These are phyloP conservation scores for Dactylellina haptotyla DNA, from an alignment of 2,329 filamentous ascomycete genomes.

Conservation along the genomic window DNA sequence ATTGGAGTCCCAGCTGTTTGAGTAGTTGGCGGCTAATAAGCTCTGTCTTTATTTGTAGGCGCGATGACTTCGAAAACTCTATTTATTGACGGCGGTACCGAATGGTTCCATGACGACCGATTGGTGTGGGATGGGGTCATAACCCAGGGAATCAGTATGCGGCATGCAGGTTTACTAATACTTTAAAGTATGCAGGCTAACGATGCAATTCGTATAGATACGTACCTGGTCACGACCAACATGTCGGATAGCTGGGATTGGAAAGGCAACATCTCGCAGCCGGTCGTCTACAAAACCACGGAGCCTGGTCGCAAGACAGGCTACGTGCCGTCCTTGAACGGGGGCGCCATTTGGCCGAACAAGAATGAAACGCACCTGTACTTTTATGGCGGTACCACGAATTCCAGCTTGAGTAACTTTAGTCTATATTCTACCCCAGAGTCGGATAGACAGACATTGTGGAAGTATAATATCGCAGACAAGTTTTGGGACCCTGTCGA, in stretches of 20 bases:
- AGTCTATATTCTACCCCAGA: slow-evolving; percentile 24
- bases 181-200: background rate
- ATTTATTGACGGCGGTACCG: slow-evolving; percentile 45
- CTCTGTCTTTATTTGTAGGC: background rate
- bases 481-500: slow-evolving; percentile 45
- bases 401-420: slow-evolving; percentile 46
- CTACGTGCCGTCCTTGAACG: slow-evolving; percentile 45
- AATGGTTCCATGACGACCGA: slow-evolving; percentile 50
- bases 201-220: slow-evolving; percentile 14
- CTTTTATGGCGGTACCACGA: slow-evolving; percentile 43
- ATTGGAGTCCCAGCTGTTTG: background rate
- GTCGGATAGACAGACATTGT: slow-evolving; percentile 32
- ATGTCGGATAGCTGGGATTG: slow-evolving; percentile 49
- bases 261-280: slow-evolving; percentile 48
- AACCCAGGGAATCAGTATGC: slow-evolving; percentile 46
- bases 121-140: slow-evolving; percentile 44
- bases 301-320: slow-evolving; percentile 43
- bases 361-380: slow-evolving; percentile 37
- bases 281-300: slow-evolving; percentile 37
- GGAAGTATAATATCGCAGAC: slow-evolving; percentile 45
- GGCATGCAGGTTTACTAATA: background rate
- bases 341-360: slow-evolving; percentile 41
- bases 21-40: background rate
- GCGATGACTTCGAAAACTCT: slow-evolving; percentile 34
- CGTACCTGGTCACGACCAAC: slow-evolving; percentile 43